phyloP scores from a whole-genome alignment of 306 rosid genomes.

The Nissolia schottii region DNA sequence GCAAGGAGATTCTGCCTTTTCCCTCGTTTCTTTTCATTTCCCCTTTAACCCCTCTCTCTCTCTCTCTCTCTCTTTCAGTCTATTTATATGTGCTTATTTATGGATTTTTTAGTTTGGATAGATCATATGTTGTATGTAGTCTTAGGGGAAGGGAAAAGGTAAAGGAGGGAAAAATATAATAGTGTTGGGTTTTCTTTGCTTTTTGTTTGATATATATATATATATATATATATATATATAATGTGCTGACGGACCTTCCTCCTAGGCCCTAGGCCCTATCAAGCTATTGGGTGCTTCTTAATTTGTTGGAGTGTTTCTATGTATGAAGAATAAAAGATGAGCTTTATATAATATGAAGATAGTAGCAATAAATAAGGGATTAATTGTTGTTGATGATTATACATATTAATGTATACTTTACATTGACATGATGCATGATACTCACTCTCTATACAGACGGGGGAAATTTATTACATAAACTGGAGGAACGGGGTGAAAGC shows the following conservation, averaged over 20 bases:
- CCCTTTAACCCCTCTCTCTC: no score
- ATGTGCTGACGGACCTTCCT: no score
- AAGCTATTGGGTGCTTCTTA: neutral
- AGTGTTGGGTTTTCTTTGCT: neutral
- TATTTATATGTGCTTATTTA: no score
- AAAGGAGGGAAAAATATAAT: no score
- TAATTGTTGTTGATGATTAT: no score
- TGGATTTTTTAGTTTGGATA: conserved; percentile 11
- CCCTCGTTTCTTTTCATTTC: neutral
- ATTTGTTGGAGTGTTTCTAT: neutral
- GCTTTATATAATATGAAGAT: neutral
- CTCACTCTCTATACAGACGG: conserved; percentile 63
- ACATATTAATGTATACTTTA: neutral
- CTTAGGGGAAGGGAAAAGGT: no score
- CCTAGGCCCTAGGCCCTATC: neutral
- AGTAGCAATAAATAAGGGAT: no score
- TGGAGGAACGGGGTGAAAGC: conserved; percentile 96
- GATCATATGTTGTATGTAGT: neutral
- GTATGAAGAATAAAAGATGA: neutral
- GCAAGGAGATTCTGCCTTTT: conserved; percentile 1
- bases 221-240: no score
- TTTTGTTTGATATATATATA: no score
- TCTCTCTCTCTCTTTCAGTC: no score
- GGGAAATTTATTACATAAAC: conserved; percentile 91
- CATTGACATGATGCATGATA: no score